phyloP scores from a whole-genome alignment of 352 stramenopile genomes.

The Pythium volutum region DNA sequence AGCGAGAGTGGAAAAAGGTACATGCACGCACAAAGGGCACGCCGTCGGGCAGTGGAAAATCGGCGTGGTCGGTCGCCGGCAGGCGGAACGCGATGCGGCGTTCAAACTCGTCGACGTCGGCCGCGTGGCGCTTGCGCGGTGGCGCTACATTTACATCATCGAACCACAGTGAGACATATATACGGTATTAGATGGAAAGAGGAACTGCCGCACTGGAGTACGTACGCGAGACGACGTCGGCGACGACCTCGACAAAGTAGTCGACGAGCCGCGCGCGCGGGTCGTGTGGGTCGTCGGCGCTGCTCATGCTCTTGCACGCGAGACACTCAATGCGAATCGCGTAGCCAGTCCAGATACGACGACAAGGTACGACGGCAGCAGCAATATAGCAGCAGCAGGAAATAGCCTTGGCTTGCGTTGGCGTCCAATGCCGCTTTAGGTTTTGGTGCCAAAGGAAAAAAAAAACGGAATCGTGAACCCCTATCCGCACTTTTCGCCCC shows the following conservation, averaged over 20 bases:
- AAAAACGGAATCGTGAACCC: too few species aligned
- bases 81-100: slow-evolving; percentile 43
- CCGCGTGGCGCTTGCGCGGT: slow-evolving; percentile 2
- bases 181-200: neutral
- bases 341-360: neutral
- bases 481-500: too few species aligned
- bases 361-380: neutral
- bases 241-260: slow-evolving; percentile 75
- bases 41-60: slow-evolving; percentile 67
- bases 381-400: neutral
- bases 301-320: neutral
- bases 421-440: too few species aligned
- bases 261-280: slow-evolving; percentile 49
- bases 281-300: neutral
- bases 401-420: too few species aligned
- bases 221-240: slow-evolving; percentile 32
- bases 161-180: neutral
- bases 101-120: slow-evolving; percentile 40
- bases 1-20: neutral
- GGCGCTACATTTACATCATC: slow-evolving; percentile 4
- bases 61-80: slow-evolving; percentile 41
- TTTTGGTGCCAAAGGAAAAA: too few species aligned
- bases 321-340: neutral
- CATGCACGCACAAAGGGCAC: slow-evolving; percentile 51
- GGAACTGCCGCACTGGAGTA: neutral